phyloP scores from a whole-genome alignment of 768 basidiomycete genomes.

The Flagelloscypha sp. region DNA sequence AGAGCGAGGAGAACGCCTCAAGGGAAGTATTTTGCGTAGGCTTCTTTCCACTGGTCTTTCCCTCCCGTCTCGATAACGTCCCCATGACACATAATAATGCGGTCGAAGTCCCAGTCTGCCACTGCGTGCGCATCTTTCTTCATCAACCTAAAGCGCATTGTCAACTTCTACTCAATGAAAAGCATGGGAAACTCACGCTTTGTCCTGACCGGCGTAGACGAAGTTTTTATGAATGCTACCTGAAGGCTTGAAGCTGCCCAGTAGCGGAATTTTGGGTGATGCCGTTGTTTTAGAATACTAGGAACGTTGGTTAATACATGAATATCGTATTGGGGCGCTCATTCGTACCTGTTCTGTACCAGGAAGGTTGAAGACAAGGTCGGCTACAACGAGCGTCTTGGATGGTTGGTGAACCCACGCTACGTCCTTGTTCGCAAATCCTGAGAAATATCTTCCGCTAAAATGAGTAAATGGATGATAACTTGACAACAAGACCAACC shows the following conservation, averaged over 20 bases:
- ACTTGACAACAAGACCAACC: constrained; percentile 4
- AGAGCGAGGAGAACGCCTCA: no score
- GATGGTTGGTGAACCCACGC: constrained; percentile 51
- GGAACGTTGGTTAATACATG: background rate
- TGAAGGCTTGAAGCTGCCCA: constrained; percentile 4
- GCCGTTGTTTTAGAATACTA: background rate
- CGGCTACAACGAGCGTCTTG: constrained; percentile 52
- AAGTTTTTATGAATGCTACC: background rate
- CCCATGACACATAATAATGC: constrained; percentile 17
- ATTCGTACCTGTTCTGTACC: constrained; percentile 42
- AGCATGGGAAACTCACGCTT: constrained; percentile 10
- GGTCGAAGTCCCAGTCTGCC: constrained; percentile 23
- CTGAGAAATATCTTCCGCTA: constrained; percentile 41
- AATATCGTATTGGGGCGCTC: background rate
- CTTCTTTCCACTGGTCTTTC: constrained; percentile 44
- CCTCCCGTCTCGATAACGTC: constrained; percentile 59
- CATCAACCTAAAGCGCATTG: constrained; percentile 1
- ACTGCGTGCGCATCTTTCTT: background rate
- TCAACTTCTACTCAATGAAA: background rate
- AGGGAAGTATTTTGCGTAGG: no score
- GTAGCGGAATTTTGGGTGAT: background rate
- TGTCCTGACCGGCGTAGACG: constrained; percentile 2
- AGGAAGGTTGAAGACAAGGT: constrained; percentile 59
- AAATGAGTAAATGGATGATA: background rate
- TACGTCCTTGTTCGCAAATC: constrained; percentile 49